phyloP scores from a whole-genome alignment of 1,284 basidiomycete species.

The Leucoagaricus sp. region DNA sequence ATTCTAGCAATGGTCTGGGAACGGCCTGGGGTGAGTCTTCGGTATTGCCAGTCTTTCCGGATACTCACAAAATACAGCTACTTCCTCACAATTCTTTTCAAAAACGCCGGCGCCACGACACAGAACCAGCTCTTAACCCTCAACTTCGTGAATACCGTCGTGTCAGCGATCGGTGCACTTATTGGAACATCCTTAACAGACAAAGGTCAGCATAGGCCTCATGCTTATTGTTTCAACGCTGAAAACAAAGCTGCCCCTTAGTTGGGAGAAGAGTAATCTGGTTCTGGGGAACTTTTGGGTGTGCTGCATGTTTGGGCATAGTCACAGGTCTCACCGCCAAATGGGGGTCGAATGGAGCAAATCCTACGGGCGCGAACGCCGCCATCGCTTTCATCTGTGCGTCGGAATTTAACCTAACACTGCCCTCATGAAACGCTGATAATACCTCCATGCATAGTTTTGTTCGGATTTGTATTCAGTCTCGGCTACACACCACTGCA shows the following conservation, averaged over 20 bases:
- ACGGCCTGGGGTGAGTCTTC: constrained; percentile 50
- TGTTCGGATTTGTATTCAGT: constrained; percentile 52
- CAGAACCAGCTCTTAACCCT: constrained; percentile 50
- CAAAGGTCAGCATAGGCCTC: constrained; percentile 29
- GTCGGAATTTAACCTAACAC: constrained; percentile 22
- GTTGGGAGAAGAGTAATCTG: constrained; percentile 45
- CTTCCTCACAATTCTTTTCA: constrained; percentile 44
- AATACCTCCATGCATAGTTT: constrained; percentile 30
- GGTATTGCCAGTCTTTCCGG: not conserved
- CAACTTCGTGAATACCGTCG: constrained; percentile 55
- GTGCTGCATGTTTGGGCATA: constrained; percentile 38
- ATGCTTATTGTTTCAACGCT: not conserved
- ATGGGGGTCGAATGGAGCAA: constrained; percentile 37
- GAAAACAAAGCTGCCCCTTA: constrained; percentile 14
- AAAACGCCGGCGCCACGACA: constrained; percentile 38
- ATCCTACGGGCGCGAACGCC: constrained; percentile 40
- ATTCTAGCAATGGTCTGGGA: constrained; percentile 48
- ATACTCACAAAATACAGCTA: constrained; percentile 28
- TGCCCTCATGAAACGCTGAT: not conserved
- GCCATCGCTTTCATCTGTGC: constrained; percentile 47
- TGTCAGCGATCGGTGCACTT: constrained; percentile 52
- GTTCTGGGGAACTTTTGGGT: constrained; percentile 45
- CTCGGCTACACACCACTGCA: constrained; percentile 55
- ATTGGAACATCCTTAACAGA: constrained; percentile 50
- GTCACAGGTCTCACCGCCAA: constrained; percentile 43